Conservation (phyloP, 257 asterid genomes). For the Rauvolfia tetraphylla region DNA sequence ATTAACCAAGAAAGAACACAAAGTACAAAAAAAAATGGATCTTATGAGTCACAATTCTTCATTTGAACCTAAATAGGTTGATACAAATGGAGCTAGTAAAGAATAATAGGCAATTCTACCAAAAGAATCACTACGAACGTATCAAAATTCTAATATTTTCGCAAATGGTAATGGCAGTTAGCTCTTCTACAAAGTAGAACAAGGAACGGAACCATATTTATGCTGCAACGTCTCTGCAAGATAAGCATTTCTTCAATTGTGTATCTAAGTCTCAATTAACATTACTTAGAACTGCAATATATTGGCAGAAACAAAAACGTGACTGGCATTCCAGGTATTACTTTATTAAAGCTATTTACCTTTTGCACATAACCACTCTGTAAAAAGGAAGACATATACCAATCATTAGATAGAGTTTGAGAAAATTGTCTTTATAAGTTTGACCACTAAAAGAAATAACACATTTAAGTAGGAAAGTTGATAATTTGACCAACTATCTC, state of each 20-base stretch:
- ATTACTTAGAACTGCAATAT: constrained; percentile 7
- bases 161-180: not conserved
- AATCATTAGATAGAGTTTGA: constrained; percentile 19
- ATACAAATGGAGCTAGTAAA: not conserved
- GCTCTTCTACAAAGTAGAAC: not conserved
- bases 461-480: not conserved
- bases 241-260: constrained; percentile 6
- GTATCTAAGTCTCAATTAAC: constrained; percentile 9
- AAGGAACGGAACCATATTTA: not conserved
- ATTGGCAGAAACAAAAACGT: not conserved
- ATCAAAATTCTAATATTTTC: not conserved
- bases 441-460: not conserved
- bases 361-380: constrained; percentile 68
- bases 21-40: not conserved
- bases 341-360: constrained; percentile 29
- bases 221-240: not conserved
- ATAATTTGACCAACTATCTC: not conserved
- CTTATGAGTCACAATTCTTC: not conserved
- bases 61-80: not conserved
- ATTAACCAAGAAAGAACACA: not conserved
- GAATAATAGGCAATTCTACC: not conserved
- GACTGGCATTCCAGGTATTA: not conserved
- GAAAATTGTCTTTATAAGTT: not conserved
- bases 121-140: not conserved
- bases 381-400: constrained; percentile 11